Percentiles rank a stretch among this genome's conserved stretches.
Evolutionary conservation across 2,329 filamentous ascomycete species (phyloP).

Genomic region (Anthostomella pinea): DNA sequence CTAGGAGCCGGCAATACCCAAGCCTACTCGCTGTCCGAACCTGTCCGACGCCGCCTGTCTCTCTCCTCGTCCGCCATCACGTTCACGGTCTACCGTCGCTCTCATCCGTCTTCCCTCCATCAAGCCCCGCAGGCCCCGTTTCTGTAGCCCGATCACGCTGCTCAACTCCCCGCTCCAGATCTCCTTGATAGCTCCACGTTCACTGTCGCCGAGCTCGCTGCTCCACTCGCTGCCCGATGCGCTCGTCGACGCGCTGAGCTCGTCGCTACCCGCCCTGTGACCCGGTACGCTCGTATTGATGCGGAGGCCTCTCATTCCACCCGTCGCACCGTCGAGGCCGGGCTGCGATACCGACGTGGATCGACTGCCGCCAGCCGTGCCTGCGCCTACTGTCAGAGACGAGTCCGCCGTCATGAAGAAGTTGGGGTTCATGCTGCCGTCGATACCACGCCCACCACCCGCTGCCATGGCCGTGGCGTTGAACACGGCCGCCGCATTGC

Average conservation of each 20-base stretch:
- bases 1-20: conserved; percentile 52
- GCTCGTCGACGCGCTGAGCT: conserved; percentile 55
- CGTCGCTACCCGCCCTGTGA: conserved; percentile 38
- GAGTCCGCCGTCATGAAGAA: conserved; percentile 51
- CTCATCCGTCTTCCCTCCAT: conserved; percentile 88
- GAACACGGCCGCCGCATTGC: conserved; percentile 95
- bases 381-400: conserved; percentile 21
- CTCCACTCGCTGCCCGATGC: conserved; percentile 47
- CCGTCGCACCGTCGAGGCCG: conserved; percentile 22
- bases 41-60: conserved; percentile 12
- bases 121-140: conserved; percentile 82
- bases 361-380: conserved; percentile 23
- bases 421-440: conserved; percentile 62
- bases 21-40: conserved; percentile 41
- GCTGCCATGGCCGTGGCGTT: conserved; percentile 98
- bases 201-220: conserved; percentile 36
- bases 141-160: conserved; percentile 92
- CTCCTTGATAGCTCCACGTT: conserved; percentile 51
- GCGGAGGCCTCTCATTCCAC: conserved; percentile 39
- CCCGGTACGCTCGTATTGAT: conserved; percentile 55
- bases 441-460: conserved; percentile 82
- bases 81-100: conserved; percentile 32
- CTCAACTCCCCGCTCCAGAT: conserved; percentile 80
- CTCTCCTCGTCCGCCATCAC: conserved; percentile 29
- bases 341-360: conserved; percentile 29